Base-by-base conservation (phyloP, 2,329 filamentous ascomycete genomes). In the Penicillium brevicompactum region DNA sequence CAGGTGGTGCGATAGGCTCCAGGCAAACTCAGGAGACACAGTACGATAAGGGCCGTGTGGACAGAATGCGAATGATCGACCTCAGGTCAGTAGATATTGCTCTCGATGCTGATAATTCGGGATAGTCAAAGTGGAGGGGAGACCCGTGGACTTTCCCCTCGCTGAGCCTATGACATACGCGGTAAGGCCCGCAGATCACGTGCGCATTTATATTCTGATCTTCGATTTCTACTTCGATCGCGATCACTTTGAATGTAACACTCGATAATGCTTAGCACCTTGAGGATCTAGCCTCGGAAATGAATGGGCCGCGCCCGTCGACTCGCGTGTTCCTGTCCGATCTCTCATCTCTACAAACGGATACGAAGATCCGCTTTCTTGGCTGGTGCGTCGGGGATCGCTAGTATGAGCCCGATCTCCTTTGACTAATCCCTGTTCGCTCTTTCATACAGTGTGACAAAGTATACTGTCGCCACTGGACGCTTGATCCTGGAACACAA, bases 291-390 rank as follows among this genome's bases (percentile, higher is more conserved):
- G 27, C 14, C 9, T 32, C 41, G 62, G 59, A 51, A 41, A 74
- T 72, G 67, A 74, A 70, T 58, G 84, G 82, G 8, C 89, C 90
- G 27, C 76, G 84, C 31, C 83, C 91, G 6, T 87, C 87, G 21
- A 79, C 76, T 55, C 78, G 87, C 40, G 85, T 87, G 56, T 85
- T 91, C 56, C 79, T 93, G 51, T 84, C 83, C 13, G 78, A 83
- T 53, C 75, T 92, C 13, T 76, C 82, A 3, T 68, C 69, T 48
- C 77, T 78, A 46, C 68, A 76, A n/a, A 61, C 77, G 13, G 84
- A 84, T 40, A 84, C 86, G n/a, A 97, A 97, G 76, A 88, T 97
- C 57, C 87, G 93, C 58, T 96, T 97, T 73, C 76, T 97, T 48
- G 92, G 91, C 74, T 97, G 92, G 93, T 96, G 82, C 77, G 86